Conservation (phyloP, 495 filamentous ascomycete species). For the Xylaria nigripes region DNA sequence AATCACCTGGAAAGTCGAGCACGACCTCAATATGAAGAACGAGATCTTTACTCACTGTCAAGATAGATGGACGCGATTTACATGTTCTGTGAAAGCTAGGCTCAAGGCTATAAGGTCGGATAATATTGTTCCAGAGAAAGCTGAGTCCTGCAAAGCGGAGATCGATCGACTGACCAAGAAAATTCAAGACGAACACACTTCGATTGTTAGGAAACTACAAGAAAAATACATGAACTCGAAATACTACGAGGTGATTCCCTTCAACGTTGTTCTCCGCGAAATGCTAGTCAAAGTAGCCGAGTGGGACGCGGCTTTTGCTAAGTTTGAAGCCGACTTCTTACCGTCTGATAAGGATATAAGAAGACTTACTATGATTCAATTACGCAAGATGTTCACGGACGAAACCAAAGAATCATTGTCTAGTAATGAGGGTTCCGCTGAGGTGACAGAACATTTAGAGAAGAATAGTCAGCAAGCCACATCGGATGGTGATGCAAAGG, state of each 20-base stretch:
- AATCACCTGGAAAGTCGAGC: conserved; percentile 95
- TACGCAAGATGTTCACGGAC: conserved; percentile 93
- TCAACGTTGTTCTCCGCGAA: conserved; percentile 77
- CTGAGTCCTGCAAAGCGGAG: conserved; percentile 70
- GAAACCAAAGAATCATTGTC: conserved; percentile 62
- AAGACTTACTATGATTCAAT: conserved; percentile 78
- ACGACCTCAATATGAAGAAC: conserved; percentile 84
- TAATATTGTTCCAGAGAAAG: conserved; percentile 78
- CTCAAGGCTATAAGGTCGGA: conserved; percentile 84
- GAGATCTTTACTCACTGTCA: conserved; percentile 75
- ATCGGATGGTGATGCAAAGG: conserved; percentile 19
- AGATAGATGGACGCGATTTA: conserved; percentile 75
- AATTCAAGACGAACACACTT: conserved; percentile 69
- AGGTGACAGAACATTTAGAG: conserved; percentile 30
- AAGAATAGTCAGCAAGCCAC: conserved; percentile 32
- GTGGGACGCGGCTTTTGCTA: conserved; percentile 84
- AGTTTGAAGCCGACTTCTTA: conserved; percentile 90
- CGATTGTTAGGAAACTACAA: conserved; percentile 67
- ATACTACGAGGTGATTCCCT: conserved; percentile 91
- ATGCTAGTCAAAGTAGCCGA: conserved; percentile 89
- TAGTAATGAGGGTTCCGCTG: conserved; percentile 48
- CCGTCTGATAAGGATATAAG: conserved; percentile 96
- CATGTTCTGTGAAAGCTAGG: conserved; percentile 71
- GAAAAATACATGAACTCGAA: conserved; percentile 85
- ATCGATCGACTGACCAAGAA: conserved; percentile 66